Conservation (phyloP, 805 yeast genomes). For the Lipomyces japonicus region DNA sequence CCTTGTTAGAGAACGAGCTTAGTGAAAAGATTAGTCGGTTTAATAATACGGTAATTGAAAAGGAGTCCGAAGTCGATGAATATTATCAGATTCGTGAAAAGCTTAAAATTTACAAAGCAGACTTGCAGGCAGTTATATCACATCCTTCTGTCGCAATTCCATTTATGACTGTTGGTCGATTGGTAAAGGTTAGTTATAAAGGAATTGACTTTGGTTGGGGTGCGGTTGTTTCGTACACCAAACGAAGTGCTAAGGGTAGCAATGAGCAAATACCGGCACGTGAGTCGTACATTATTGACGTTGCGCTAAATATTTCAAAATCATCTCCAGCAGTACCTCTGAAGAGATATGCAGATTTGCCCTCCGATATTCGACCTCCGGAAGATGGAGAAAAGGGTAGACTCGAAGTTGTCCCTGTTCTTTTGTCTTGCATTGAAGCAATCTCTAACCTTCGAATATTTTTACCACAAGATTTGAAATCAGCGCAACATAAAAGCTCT, state of each 20-base stretch:
- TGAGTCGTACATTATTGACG: slow-evolving; percentile 84
- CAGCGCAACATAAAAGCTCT: slow-evolving; percentile 45
- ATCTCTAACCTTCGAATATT: slow-evolving; percentile 78
- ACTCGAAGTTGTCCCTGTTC: slow-evolving; percentile 78
- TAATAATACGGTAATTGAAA: slow-evolving; percentile 57
- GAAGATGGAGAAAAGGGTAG: slow-evolving; percentile 62
- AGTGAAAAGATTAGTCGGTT: slow-evolving; percentile 50
- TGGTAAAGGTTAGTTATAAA: slow-evolving; percentile 42
- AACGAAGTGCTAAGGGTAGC: slow-evolving; percentile 47
- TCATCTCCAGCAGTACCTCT: slow-evolving; percentile 58
- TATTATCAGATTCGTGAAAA: slow-evolving; percentile 79
- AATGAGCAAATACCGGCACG: slow-evolving; percentile 55
- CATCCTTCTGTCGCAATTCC: slow-evolving; percentile 86
- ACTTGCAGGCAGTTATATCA: slow-evolving; percentile 74
- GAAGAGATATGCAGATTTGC: slow-evolving; percentile 65
- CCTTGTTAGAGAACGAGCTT: slow-evolving; percentile 67
- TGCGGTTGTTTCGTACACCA: slow-evolving; percentile 70
- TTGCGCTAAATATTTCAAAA: slow-evolving; percentile 66
- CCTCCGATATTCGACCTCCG: slow-evolving; percentile 87
- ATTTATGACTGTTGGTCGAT: slow-evolving; percentile 85
- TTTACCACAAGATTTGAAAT: slow-evolving; percentile 68
- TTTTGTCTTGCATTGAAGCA: slow-evolving; percentile 67
- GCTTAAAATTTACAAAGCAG: slow-evolving; percentile 64
- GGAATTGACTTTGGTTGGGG: slow-evolving; percentile 91
- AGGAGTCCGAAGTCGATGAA: slow-evolving; percentile 69